Conservation (phyloP, 345 rosid genomes). For the Populus euphratica region DNA sequence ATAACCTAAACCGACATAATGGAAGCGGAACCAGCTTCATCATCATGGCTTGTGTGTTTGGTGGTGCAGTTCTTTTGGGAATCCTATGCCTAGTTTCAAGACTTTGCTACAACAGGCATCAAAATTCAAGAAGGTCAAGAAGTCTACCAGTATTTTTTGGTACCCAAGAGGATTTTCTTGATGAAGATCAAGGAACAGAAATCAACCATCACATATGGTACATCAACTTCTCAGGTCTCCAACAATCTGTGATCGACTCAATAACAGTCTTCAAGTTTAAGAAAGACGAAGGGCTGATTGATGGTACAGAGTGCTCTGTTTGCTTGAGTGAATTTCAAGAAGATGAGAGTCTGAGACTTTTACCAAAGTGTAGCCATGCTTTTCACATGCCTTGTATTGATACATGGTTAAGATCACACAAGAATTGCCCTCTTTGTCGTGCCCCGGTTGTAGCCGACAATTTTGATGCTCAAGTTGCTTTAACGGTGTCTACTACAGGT, state of each 20-base stretch:
- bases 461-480: conserved; percentile 7
- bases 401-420: conserved; percentile 75
- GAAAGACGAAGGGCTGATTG: conserved; percentile 45
- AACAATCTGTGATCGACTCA: conserved; percentile 53
- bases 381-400: conserved; percentile 78
- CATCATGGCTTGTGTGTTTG: conserved; percentile 9
- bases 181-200: conserved; percentile 33
- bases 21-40: neutral
- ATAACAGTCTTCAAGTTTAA: conserved; percentile 51
- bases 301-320: conserved; percentile 82
- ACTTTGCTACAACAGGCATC: conserved; percentile 17
- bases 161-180: conserved; percentile 26
- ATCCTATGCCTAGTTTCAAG: conserved; percentile 10
- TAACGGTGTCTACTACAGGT: conserved; percentile 10
- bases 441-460: conserved; percentile 42
- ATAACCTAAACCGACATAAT: neutral
- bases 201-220: conserved; percentile 59
- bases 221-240: conserved; percentile 58
- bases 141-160: conserved; percentile 22
- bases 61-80: conserved; percentile 24
- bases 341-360: conserved; percentile 54
- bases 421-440: conserved; percentile 80
- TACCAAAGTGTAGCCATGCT: conserved; percentile 81
- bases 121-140: conserved; percentile 17
- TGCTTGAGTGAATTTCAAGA: conserved; percentile 74